Evolutionary conservation across 306 rosid species (phyloP), one percentile per base, ranked within the genome.

Genomic region (Gleditsia sinensis): DNA sequence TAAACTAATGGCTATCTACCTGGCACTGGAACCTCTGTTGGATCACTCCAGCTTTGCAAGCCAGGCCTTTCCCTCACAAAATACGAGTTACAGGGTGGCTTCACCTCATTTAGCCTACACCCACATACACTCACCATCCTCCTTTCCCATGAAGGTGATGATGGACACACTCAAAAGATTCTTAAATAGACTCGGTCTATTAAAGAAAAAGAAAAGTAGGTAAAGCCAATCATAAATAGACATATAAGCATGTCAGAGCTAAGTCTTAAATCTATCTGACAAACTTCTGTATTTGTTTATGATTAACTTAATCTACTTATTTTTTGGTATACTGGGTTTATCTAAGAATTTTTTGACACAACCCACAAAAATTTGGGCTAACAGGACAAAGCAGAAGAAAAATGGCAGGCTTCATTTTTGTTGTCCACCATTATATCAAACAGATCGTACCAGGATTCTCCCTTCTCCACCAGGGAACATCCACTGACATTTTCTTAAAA

Each of bases 21-120:
- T 87, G 88, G 90, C 91, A 87, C 88, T 87, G 86, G 90, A 85
- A 83, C 87, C 80, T 79, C 72, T 82, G 84, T 82, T 73, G 81
- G 75, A 80, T 81, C 78, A 75, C 50, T 63, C 88, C 92, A 90
- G 89, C 89, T 82, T 83, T 86, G 89, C 92, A 84, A 81, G 86
- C 91, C 86, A 85, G 81, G 85, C 80, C 46, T 67, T 59, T 37
- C n/a, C 57, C 77, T 72, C 82, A 78, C 85, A 87, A 84, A 70
- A 81, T 81, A 72, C 83, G 72, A 69, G 42, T 80, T 75, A 89
- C 87, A 83, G 83, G 72, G 60, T 85, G 88, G 80, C 83, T 81
- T 81, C 54, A 79, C 63, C 77, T 82, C 79, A 77, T n/a, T 81
- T 87, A 77, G 55, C 81, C 86, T 80, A 80, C 86, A 87, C 87